These are phyloP conservation scores for Clonostachys byssicola DNA, from an alignment of 2,329 filamentous ascomycete species.

Conservation along the genomic window DNA sequence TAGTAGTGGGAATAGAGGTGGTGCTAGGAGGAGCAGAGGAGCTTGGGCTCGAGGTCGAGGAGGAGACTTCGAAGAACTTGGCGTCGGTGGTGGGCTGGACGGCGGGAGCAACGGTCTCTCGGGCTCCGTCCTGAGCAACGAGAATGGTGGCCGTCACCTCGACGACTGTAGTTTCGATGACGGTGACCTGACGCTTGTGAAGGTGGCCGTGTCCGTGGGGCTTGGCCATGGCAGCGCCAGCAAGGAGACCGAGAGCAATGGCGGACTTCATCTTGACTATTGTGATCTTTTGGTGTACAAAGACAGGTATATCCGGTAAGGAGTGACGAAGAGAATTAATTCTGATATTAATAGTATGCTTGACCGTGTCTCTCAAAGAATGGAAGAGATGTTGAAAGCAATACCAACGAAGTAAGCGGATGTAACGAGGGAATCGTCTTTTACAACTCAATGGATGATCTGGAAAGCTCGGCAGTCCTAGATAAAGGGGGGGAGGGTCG, in stretches of 20 bases:
- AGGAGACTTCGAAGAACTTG: conserved; percentile 24
- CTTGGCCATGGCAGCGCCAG: conserved; percentile 43
- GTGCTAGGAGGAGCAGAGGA: conserved; percentile 1
- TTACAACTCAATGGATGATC: too few species aligned
- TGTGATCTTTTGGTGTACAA: too few species aligned
- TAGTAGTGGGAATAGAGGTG: neutral
- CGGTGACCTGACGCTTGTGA: conserved; percentile 32
- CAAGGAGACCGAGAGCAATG: conserved; percentile 15
- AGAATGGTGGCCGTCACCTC: conserved; percentile 43
- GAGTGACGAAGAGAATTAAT: too few species aligned
- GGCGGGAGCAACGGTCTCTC: conserved; percentile 37
- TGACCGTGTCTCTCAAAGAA: too few species aligned
- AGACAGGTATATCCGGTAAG: too few species aligned
- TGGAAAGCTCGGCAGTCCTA: too few species aligned
- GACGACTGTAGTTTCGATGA: conserved; percentile 47
- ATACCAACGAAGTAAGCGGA: too few species aligned
- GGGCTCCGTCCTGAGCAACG: too few species aligned
- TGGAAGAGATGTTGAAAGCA: too few species aligned
- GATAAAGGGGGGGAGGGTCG: too few species aligned
- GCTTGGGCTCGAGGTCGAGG: conserved; percentile 7
- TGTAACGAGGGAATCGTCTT: too few species aligned
- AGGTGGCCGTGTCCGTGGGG: conserved; percentile 35
- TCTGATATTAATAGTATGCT: too few species aligned
- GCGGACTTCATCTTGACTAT: conserved; percentile 32
- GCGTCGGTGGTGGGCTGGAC: conserved; percentile 37